Evolutionary conservation across 495 filamentous ascomycete species (phyloP).

Genomic region (Aspergillus wentii): DNA sequence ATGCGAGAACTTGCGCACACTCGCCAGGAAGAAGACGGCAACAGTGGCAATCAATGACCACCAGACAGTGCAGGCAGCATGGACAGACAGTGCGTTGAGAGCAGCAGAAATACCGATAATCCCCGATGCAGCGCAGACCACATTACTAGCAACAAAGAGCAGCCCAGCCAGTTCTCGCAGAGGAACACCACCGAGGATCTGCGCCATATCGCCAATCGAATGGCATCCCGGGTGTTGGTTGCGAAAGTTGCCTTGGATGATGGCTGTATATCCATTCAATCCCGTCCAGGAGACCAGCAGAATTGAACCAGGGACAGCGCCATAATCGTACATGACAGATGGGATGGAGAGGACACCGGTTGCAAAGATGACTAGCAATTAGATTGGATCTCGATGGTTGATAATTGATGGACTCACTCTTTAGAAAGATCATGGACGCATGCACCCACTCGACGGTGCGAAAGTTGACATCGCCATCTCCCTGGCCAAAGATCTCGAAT

Average conservation of each 20-base stretch:
- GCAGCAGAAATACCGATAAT: conserved; percentile 47
- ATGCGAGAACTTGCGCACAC: conserved; percentile 34
- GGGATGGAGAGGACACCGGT: conserved; percentile 61
- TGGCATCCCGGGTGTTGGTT: conserved; percentile 33
- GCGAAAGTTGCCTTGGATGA: conserved; percentile 36
- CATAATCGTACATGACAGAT: conserved; percentile 54
- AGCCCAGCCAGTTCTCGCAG: conserved; percentile 37
- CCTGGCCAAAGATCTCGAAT: conserved; percentile 49
- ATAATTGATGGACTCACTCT: conserved; percentile 20
- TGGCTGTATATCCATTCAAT: conserved; percentile 50
- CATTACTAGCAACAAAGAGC: conserved; percentile 43
- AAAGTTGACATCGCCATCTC: conserved; percentile 47
- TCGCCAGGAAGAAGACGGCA: conserved; percentile 52
- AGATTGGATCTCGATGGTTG: not conserved
- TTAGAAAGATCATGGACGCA: conserved; percentile 53
- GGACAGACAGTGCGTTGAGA: conserved; percentile 44
- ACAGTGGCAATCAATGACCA: conserved; percentile 48
- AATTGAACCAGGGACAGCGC: conserved; percentile 54
- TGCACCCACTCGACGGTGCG: conserved; percentile 54
- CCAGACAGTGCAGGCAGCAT: conserved; percentile 45
- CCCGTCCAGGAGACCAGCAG: conserved; percentile 55
- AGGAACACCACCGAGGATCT: conserved; percentile 56
- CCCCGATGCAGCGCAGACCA: conserved; percentile 42
- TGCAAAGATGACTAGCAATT: conserved; percentile 37
- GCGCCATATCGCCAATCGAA: conserved; percentile 63